Evolutionary conservation across 768 basidiomycete species (phyloP).

Genomic region (Amanita rubescens): DNA sequence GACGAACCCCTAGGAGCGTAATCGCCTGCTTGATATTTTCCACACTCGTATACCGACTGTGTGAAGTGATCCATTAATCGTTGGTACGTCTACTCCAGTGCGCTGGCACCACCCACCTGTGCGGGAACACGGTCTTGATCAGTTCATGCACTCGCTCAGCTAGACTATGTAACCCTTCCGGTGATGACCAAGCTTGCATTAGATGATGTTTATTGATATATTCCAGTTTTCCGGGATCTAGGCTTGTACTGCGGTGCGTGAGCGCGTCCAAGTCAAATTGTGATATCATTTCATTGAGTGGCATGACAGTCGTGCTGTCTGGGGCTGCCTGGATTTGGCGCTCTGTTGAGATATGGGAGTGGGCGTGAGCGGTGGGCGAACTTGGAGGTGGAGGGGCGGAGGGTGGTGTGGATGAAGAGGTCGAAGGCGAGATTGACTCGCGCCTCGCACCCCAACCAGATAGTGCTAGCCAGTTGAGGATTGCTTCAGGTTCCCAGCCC

Average conservation of each 20-base stretch:
- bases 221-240: conserved; percentile 75
- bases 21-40: conserved; percentile 63
- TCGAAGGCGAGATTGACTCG: conserved; percentile 18
- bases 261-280: conserved; percentile 74
- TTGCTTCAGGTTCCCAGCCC: conserved; percentile 86
- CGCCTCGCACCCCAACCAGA: conserved; percentile 84
- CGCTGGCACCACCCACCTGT: not conserved
- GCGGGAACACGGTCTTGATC: conserved; percentile 44
- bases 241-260: conserved; percentile 77
- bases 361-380: conserved; percentile 7
- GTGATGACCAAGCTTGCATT: conserved; percentile 41
- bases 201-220: conserved; percentile 88
- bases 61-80: not conserved
- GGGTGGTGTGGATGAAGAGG: conserved; percentile 12
- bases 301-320: conserved; percentile 60
- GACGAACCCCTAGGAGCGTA: conserved; percentile 45
- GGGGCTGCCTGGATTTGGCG: conserved; percentile 35
- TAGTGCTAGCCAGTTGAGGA: conserved; percentile 90
- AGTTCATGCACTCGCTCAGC: conserved; percentile 45
- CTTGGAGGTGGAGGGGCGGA: not conserved
- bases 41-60: conserved; percentile 40
- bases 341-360: conserved; percentile 11
- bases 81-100: not conserved
- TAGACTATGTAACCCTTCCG: conserved; percentile 44
- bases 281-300: conserved; percentile 50